These are phyloP conservation scores for Solanum sejunctum DNA, from an alignment of 257 asterid genomes.

Conservation along the genomic window DNA sequence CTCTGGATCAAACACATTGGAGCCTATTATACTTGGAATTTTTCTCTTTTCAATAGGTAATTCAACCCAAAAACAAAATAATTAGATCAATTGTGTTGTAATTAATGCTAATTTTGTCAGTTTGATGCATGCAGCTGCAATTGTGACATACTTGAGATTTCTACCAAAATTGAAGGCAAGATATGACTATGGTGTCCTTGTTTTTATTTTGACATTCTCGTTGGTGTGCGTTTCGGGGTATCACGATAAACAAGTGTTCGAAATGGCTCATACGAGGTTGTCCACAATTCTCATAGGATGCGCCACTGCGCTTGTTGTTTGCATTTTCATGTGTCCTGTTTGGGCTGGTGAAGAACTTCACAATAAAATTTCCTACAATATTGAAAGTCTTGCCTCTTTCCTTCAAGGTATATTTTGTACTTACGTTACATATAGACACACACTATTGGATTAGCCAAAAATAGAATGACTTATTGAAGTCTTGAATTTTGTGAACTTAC, in stretches of 20 bases:
- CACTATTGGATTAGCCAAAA: not conserved
- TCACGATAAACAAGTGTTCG: conserved; percentile 39
- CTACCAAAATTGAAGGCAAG: conserved; percentile 51
- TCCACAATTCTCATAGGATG: conserved; percentile 56
- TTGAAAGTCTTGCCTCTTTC: conserved; percentile 46
- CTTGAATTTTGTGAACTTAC: not conserved
- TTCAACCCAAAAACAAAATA: not conserved
- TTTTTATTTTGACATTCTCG: conserved; percentile 52
- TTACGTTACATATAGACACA: too few species aligned
- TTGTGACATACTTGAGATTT: conserved; percentile 39
- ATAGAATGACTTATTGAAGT: not conserved
- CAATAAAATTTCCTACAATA: conserved; percentile 31
- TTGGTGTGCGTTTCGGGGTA: conserved; percentile 55
- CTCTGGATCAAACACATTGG: conserved; percentile 32
- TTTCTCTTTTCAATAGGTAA: conserved; percentile 61
- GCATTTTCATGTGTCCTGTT: conserved; percentile 39
- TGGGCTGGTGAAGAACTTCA: conserved; percentile 86
- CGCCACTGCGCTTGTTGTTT: conserved; percentile 17
- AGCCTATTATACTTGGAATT: conserved; percentile 45
- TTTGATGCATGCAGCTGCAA: conserved; percentile 25
- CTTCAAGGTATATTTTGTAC: conserved; percentile 31
- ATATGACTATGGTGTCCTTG: conserved; percentile 58
- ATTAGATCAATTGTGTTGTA: not conserved
- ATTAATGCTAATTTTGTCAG: not conserved
- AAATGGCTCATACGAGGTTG: conserved; percentile 40